Evolutionary conservation across 2,329 filamentous ascomycete species (phyloP).

Genomic region (Paecilomyces fulvus): DNA sequence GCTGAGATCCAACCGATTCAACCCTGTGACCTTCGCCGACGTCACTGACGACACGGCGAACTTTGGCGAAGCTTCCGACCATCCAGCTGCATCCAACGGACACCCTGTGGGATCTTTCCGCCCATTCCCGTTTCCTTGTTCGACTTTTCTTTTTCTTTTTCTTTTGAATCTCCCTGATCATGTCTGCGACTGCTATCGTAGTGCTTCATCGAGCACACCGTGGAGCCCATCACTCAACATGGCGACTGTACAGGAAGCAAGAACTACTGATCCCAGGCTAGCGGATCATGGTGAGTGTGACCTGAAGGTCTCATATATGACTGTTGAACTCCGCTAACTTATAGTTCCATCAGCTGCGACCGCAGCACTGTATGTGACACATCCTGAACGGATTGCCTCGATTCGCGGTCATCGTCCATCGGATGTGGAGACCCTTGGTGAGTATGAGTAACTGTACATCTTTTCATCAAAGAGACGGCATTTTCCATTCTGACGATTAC

Average conservation of each 20-base stretch:
- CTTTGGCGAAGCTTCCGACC: background rate
- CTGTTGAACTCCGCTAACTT: background rate
- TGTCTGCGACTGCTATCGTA: background rate
- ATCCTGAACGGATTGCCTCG: conserved; percentile 24
- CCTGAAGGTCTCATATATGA: background rate
- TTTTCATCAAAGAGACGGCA: background rate
- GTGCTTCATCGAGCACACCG: conserved; percentile 4
- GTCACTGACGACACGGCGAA: background rate
- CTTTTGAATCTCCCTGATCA: conserved; percentile 1
- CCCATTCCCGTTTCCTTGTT: conserved; percentile 3
- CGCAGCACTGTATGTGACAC: conserved; percentile 51
- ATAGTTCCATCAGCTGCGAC: conserved; percentile 43
- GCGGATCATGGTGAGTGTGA: conserved; percentile 24
- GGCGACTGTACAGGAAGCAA: conserved; percentile 19
- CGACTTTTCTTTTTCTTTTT: conserved; percentile 1
- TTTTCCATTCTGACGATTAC: background rate
- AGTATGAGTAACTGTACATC: background rate
- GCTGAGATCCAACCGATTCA: background rate
- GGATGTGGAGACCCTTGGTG: background rate
- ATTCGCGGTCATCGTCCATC: background rate
- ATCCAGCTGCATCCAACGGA: background rate
- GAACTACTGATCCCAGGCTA: conserved; percentile 19
- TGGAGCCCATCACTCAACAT: conserved; percentile 7
- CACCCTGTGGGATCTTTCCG: background rate
- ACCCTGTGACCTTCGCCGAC: background rate